phyloP scores from a whole-genome alignment of 2,329 filamentous ascomycete species.

The Diaporthe ilicicola region DNA sequence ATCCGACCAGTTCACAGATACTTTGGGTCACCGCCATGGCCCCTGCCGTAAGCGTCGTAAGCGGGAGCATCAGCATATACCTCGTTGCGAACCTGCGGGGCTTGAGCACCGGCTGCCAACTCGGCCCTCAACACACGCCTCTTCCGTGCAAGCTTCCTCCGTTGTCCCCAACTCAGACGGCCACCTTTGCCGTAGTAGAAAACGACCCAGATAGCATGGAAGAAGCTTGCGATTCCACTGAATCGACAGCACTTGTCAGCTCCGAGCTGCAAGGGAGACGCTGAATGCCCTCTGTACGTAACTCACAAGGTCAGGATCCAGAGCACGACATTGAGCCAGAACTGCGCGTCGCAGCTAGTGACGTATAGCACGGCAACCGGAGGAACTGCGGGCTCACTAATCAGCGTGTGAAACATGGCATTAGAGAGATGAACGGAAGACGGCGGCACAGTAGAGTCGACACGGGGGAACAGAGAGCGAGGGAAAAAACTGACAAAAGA shows the following conservation, averaged over 20 bases:
- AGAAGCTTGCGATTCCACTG: not conserved
- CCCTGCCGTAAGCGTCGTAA: not conserved
- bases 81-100: not conserved
- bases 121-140: not conserved
- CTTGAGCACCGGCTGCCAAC: not conserved
- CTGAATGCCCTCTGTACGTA: not conserved
- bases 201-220: constrained; percentile 18
- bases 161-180: not conserved
- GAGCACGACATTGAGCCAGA: constrained; percentile 72
- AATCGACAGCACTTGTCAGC: not conserved
- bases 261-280: not conserved
- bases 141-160: not conserved
- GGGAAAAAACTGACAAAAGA: not conserved
- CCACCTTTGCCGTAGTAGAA: constrained; percentile 1
- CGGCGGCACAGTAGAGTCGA: not conserved
- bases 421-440: not conserved
- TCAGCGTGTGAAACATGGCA: constrained; percentile 5
- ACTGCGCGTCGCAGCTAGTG: constrained; percentile 70
- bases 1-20: constrained; percentile 3
- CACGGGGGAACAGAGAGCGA: not conserved
- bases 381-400: constrained; percentile 58
- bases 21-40: not conserved
- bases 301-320: constrained; percentile 64
- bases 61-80: not conserved
- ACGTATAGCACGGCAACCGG: constrained; percentile 71